Conservation (phyloP, 1,284 basidiomycete species). For the Austroboletus niveus region DNA sequence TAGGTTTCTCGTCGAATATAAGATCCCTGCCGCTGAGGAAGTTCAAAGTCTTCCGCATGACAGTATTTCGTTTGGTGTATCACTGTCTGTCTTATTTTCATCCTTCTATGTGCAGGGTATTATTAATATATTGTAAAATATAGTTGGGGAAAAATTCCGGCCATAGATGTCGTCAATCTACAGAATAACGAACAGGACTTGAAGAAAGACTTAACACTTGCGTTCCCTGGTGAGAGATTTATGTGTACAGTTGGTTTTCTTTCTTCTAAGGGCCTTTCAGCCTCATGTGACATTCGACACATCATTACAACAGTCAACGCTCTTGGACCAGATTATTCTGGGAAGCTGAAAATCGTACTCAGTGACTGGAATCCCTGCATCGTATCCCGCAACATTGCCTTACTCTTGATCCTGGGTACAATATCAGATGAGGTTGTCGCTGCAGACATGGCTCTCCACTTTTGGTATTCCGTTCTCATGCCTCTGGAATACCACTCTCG, state of each 20-base stretch:
- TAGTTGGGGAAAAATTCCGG: slow-evolving; percentile 26
- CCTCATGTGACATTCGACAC: slow-evolving; percentile 29
- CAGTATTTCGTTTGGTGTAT: neutral
- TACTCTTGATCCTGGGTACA: slow-evolving; percentile 39
- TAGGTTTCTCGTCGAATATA: slow-evolving; percentile 13
- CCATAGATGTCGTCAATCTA: slow-evolving; percentile 42
- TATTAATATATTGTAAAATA: neutral
- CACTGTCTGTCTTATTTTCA: slow-evolving; percentile 18
- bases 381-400: slow-evolving; percentile 36
- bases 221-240: slow-evolving; percentile 33
- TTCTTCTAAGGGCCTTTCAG: slow-evolving; percentile 7
- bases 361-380: slow-evolving; percentile 34
- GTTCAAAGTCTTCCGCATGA: slow-evolving; percentile 1
- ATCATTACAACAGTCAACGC: slow-evolving; percentile 23
- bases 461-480: slow-evolving; percentile 44
- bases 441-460: slow-evolving; percentile 43
- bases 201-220: slow-evolving; percentile 33
- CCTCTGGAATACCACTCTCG: slow-evolving; percentile 32
- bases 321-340: slow-evolving; percentile 24
- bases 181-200: slow-evolving; percentile 34
- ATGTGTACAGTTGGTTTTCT: neutral
- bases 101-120: neutral
- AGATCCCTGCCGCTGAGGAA: slow-evolving; percentile 8
- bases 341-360: slow-evolving; percentile 31
- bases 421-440: slow-evolving; percentile 28